These are phyloP conservation scores for Claviceps sp. DNA, from an alignment of 2,329 filamentous ascomycete species.

Conservation along the genomic window DNA sequence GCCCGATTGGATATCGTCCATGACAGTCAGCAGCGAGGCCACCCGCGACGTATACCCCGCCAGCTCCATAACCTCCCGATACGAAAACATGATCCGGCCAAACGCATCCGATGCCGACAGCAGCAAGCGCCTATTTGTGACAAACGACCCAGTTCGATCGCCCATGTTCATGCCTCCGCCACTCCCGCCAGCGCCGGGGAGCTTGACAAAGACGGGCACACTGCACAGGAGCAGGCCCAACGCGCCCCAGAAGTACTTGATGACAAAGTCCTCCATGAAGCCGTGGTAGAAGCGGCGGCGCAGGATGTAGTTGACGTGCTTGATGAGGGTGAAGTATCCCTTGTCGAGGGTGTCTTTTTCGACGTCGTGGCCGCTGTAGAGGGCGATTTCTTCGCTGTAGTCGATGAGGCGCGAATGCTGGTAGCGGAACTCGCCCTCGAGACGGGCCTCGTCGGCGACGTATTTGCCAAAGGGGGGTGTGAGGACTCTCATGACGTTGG, in stretches of 20 bases:
- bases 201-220: conserved; percentile 88
- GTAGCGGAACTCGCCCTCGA: conserved; percentile 94
- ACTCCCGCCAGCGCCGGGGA: conserved; percentile 42
- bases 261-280: conserved; percentile 99
- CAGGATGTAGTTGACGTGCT: conserved; percentile 94
- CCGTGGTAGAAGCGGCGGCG: conserved; percentile 86
- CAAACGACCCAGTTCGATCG: conserved; percentile 63
- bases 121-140: conserved; percentile 86
- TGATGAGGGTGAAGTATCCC: conserved; percentile 97
- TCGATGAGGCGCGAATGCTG: conserved; percentile 91
- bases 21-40: conserved; percentile 77
- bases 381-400: conserved; percentile 85
- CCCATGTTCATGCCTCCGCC: conserved; percentile 52
- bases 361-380: conserved; percentile 82
- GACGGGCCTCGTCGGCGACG: conserved; percentile 83
- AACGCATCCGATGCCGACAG: conserved; percentile 91
- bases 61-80: conserved; percentile 92
- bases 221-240: conserved; percentile 84
- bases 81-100: conserved; percentile 92
- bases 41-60: conserved; percentile 93
- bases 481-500: conserved; percentile 81
- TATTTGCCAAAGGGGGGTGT: conserved; percentile 96
- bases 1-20: conserved; percentile 81
- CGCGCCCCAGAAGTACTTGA: conserved; percentile 98
- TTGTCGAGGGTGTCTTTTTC: conserved; percentile 97